Evolutionary conservation across 208 protist genomes (phyloP).

Genomic region (Acanthamoeba lenticulata): DNA sequence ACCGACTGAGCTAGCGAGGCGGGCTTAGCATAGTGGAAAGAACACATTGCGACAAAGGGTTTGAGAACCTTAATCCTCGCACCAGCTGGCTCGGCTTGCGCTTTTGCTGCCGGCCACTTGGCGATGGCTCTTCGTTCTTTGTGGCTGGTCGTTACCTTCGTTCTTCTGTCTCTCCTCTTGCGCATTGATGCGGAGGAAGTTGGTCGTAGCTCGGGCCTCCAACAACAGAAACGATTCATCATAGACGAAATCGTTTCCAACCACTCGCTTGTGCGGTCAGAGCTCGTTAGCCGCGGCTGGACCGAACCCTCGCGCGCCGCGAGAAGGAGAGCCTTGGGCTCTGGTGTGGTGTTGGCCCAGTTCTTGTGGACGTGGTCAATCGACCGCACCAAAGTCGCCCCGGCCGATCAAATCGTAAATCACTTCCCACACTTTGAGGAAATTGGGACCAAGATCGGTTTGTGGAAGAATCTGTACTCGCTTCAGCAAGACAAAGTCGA

Average conservation of each 20-base stretch:
- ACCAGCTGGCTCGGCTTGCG: too few relatives aligned
- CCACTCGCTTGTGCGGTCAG: neutral
- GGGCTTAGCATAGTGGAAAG: too few relatives aligned
- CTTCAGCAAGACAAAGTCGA: neutral
- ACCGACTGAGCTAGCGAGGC: constrained; percentile 72
- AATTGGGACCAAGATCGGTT: constrained; percentile 4
- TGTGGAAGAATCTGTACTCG: neutral
- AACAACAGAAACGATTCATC: neutral
- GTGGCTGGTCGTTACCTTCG: neutral
- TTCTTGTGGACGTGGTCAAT: neutral
- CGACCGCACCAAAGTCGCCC: neutral
- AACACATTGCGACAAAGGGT: too few relatives aligned
- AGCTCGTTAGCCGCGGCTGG: neutral
- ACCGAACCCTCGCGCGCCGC: neutral
- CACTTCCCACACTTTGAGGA: constrained; percentile 31
- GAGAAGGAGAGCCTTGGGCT: neutral
- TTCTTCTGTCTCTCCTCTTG: neutral
- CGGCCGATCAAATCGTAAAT: neutral
- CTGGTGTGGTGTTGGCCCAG: neutral
- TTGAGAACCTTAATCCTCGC: too few relatives aligned
- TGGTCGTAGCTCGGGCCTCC: too few relatives aligned
- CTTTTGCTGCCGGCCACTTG: too few relatives aligned
- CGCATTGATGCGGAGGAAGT: too few relatives aligned
- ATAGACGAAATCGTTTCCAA: neutral
- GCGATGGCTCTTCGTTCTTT: neutral